These are phyloP conservation scores for Lipomyces mesembrius DNA, from an alignment of 805 yeast species.

Conservation along the genomic window DNA sequence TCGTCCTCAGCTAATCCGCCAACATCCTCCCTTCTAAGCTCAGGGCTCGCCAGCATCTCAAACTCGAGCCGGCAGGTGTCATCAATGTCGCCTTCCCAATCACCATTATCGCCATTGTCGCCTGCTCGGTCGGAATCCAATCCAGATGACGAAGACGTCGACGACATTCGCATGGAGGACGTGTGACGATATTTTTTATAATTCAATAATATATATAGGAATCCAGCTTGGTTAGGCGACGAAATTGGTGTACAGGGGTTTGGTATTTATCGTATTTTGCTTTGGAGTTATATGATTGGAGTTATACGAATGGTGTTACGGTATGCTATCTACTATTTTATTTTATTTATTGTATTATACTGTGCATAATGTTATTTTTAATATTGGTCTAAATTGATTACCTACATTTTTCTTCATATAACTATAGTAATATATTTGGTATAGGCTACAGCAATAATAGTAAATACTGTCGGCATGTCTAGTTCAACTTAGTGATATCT, in stretches of 20 bases:
- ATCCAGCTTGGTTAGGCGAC: neutral
- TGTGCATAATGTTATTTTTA: neutral
- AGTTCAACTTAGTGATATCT: too few species aligned
- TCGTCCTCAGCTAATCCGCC: slow-evolving; percentile 3
- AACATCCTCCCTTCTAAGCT: neutral
- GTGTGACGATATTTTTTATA: neutral
- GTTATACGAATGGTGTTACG: neutral
- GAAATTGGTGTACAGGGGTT: neutral
- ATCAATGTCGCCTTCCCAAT: neutral
- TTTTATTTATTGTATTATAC: neutral
- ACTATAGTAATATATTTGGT: too few species aligned
- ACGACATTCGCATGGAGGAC: neutral
- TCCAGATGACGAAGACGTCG: neutral
- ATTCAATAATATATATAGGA: neutral
- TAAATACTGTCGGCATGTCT: too few species aligned
- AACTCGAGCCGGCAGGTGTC: neutral
- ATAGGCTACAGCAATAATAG: too few species aligned
- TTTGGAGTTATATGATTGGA: neutral
- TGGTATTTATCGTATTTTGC: neutral
- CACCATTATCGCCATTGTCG: slow-evolving; percentile 16
- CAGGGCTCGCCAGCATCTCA: neutral
- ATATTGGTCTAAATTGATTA: neutral
- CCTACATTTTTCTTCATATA: too few species aligned
- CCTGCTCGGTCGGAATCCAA: slow-evolving; percentile 5
- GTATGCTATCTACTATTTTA: neutral